These are phyloP conservation scores for Artemisia argyi DNA, from an alignment of 129 eudicot genomes.

Conservation along the genomic window DNA sequence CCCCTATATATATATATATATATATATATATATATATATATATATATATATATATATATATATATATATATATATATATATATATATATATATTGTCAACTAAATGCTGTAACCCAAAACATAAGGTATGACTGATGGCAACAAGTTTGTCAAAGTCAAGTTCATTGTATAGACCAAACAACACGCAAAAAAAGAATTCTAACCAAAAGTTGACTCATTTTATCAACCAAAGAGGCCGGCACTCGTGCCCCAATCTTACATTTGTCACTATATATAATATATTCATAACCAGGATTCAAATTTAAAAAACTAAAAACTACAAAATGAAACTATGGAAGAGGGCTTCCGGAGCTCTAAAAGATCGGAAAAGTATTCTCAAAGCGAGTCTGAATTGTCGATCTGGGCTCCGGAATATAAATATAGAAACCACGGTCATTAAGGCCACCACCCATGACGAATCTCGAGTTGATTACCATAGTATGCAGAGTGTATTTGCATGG, in stretches of 20 bases:
- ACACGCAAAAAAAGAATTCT: conserved; percentile 15
- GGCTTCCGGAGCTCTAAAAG: conserved; percentile 65
- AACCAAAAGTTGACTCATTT: conserved; percentile 20
- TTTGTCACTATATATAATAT: conserved; percentile 17
- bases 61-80: too few species aligned
- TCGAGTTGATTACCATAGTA: conserved; percentile 37
- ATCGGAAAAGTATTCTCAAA: conserved; percentile 52
- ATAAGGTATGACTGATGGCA: conserved; percentile 21
- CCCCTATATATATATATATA: too few species aligned
- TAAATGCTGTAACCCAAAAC: conserved; percentile 23
- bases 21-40: too few species aligned
- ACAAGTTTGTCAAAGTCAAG: conserved; percentile 32
- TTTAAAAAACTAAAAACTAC: not conserved
- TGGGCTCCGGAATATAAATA: conserved; percentile 48
- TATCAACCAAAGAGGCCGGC: conserved; percentile 31
- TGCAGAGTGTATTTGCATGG: conserved; percentile 58
- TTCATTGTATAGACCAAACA: conserved; percentile 21
- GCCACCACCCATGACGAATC: conserved; percentile 69
- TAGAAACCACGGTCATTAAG: conserved; percentile 56
- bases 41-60: too few species aligned
- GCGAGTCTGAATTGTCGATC: conserved; percentile 49
- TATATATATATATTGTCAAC: too few species aligned
- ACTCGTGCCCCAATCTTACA: conserved; percentile 22
- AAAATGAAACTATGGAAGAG: conserved; percentile 64
- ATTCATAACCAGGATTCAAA: conserved; percentile 4